Evolutionary conservation across 2,329 filamentous ascomycete species (phyloP).

Genomic region (Exophiala lecanii-corni): DNA sequence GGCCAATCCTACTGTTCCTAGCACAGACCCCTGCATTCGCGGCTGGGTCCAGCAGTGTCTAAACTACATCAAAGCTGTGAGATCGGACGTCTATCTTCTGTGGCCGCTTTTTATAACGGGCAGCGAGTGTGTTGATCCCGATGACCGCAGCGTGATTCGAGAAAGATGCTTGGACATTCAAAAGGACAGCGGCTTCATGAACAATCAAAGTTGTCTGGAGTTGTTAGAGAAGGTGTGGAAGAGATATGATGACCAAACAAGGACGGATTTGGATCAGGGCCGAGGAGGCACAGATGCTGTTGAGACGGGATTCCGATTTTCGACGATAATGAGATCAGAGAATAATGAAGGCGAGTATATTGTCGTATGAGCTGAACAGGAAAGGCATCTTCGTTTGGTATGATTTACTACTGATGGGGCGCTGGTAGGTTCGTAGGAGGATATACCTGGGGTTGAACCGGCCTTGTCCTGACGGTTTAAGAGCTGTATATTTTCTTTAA

Average conservation of each 20-base stretch:
- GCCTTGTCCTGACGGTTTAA: no score
- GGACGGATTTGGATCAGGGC: not conserved
- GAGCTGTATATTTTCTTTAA: no score
- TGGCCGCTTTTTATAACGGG: constrained; percentile 92
- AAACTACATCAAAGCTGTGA: constrained; percentile 75
- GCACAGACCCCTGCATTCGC: constrained; percentile 72
- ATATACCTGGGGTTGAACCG: no score
- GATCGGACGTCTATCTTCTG: constrained; percentile 80
- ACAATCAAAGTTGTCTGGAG: constrained; percentile 81
- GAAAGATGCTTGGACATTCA: constrained; percentile 81
- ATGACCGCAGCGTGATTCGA: constrained; percentile 74
- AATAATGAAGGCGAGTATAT: constrained; percentile 37
- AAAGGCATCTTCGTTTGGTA: no score
- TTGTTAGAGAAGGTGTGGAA: constrained; percentile 80
- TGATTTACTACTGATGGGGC: no score
- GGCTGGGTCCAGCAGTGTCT: constrained; percentile 76
- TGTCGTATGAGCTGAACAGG: constrained; percentile 36
- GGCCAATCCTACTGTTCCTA: constrained; percentile 68
- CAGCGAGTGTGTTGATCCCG: constrained; percentile 78
- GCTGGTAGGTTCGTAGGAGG: no score
- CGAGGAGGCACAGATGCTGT: not conserved
- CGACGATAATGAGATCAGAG: constrained; percentile 35
- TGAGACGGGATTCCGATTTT: constrained; percentile 34
- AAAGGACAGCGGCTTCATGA: constrained; percentile 84
- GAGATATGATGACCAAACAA: constrained; percentile 8